These are phyloP conservation scores for Aspergillus nanangensis DNA, from an alignment of 495 filamentous ascomycete genomes.

Conservation along the genomic window DNA sequence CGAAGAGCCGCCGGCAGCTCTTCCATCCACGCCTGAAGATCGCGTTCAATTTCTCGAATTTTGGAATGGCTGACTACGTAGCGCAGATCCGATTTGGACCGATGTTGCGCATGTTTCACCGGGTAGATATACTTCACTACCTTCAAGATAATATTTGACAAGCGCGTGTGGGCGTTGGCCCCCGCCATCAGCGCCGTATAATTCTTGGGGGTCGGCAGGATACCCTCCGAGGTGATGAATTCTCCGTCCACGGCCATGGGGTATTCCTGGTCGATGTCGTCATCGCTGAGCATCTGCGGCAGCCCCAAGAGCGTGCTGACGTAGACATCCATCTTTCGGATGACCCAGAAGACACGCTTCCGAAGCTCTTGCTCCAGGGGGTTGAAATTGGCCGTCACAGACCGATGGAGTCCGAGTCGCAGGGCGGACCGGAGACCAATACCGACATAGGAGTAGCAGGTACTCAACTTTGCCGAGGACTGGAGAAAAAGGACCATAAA, in stretches of 20 bases:
- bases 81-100: conserved; percentile 49
- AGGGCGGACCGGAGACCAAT: conserved; percentile 83
- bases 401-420: conserved; percentile 83
- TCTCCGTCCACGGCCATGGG: conserved; percentile 87
- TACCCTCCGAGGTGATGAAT: conserved; percentile 74
- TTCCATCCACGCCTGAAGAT: conserved; percentile 82
- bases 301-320: conserved; percentile 85
- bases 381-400: conserved; percentile 67
- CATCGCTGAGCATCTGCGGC: conserved; percentile 75
- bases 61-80: conserved; percentile 87
- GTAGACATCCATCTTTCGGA: conserved; percentile 92
- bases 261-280: conserved; percentile 88
- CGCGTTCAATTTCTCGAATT: conserved; percentile 85
- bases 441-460: conserved; percentile 90
- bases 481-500: conserved; percentile 95
- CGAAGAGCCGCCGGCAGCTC: conserved; percentile 68
- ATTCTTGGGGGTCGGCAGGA: conserved; percentile 70
- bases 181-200: conserved; percentile 71
- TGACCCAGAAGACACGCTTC: conserved; percentile 83
- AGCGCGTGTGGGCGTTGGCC: conserved; percentile 76
- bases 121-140: conserved; percentile 90
- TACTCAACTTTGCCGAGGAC: conserved; percentile 83
- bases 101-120: conserved; percentile 58
- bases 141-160: conserved; percentile 77
- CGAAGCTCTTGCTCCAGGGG: conserved; percentile 82